These are phyloP conservation scores for Beauveria scarabaeidicola DNA, from an alignment of 2,329 filamentous ascomycete species.

Conservation along the genomic window DNA sequence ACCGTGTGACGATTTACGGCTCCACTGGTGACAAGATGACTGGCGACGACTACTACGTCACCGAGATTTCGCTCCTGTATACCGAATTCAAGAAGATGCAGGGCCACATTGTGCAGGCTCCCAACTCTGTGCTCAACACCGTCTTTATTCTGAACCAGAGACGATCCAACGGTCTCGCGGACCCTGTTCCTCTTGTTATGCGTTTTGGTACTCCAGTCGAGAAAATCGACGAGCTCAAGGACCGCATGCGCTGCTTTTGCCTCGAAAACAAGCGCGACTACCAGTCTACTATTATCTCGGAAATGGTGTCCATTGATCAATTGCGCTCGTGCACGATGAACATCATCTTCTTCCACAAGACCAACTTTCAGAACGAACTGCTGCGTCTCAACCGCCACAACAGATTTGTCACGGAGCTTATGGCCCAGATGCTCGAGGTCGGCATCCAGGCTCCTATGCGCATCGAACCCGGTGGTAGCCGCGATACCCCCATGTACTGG, in stretches of 20 bases:
- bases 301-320: constrained; percentile 70
- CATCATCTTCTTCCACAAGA: constrained; percentile 95
- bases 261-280: constrained; percentile 81
- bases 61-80: constrained; percentile 84
- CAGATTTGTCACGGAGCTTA: constrained; percentile 87
- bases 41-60: constrained; percentile 94
- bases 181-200: constrained; percentile 74
- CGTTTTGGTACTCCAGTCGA: constrained; percentile 80
- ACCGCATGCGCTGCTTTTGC: constrained; percentile 75
- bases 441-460: constrained; percentile 71
- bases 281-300: constrained; percentile 76
- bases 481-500: constrained; percentile 57
- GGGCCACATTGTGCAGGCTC: constrained; percentile 89
- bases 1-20: constrained; percentile 85
- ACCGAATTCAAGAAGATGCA: constrained; percentile 99
- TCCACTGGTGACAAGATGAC: constrained; percentile 70
- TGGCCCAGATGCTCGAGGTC: constrained; percentile 73
- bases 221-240: constrained; percentile 74
- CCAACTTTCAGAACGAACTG: constrained; percentile 91
- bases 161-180: constrained; percentile 78
- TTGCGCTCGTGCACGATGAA: constrained; percentile 83
- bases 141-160: constrained; percentile 94
- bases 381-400: constrained; percentile 84
- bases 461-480: constrained; percentile 56
- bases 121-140: constrained; percentile 86